phyloP scores from a whole-genome alignment of 2,329 filamentous ascomycete genomes.

The Phaeophleospora eucalypticola region DNA sequence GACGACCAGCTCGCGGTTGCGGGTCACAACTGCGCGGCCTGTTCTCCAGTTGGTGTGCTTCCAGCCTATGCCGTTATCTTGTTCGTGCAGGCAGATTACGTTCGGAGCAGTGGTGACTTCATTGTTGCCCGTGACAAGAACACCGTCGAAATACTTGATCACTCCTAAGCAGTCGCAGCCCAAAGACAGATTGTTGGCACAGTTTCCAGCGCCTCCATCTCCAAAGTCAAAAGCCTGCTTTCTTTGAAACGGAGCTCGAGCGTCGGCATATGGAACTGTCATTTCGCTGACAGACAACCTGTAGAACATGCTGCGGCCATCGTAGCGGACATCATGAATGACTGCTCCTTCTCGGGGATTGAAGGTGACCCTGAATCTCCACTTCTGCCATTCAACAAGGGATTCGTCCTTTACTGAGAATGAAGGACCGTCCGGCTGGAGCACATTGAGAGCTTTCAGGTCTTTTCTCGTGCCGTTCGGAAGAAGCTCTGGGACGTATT shows the following conservation, averaged over 20 bases:
- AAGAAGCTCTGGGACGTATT: slow-evolving; percentile 46
- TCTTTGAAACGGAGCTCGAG: slow-evolving; percentile 60
- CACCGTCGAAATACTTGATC: slow-evolving; percentile 54
- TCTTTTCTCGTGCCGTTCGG: slow-evolving; percentile 37
- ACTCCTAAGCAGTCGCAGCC: slow-evolving; percentile 65
- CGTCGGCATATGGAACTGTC: slow-evolving; percentile 56
- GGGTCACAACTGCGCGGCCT: slow-evolving; percentile 56
- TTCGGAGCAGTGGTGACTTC: slow-evolving; percentile 53
- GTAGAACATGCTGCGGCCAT: slow-evolving; percentile 62
- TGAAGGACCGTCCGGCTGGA: slow-evolving; percentile 64
- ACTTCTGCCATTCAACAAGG: slow-evolving; percentile 47
- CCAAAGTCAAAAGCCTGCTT: slow-evolving; percentile 72
- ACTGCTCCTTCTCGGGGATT: slow-evolving; percentile 67
- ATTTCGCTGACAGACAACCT: slow-evolving; percentile 66
- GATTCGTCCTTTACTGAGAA: slow-evolving; percentile 54
- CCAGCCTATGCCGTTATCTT: slow-evolving; percentile 66
- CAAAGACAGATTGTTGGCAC: slow-evolving; percentile 63
- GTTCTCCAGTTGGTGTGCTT: slow-evolving; percentile 69
- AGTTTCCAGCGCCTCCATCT: slow-evolving; percentile 62
- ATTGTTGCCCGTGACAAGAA: slow-evolving; percentile 53
- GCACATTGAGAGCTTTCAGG: slow-evolving; percentile 65
- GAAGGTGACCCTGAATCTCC: slow-evolving; percentile 63
- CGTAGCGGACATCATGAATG: slow-evolving; percentile 66
- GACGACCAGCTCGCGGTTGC: slow-evolving; percentile 60
- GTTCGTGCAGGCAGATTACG: slow-evolving; percentile 65